Conservation (phyloP, 805 yeast species). For the Yarrowia sp. region DNA sequence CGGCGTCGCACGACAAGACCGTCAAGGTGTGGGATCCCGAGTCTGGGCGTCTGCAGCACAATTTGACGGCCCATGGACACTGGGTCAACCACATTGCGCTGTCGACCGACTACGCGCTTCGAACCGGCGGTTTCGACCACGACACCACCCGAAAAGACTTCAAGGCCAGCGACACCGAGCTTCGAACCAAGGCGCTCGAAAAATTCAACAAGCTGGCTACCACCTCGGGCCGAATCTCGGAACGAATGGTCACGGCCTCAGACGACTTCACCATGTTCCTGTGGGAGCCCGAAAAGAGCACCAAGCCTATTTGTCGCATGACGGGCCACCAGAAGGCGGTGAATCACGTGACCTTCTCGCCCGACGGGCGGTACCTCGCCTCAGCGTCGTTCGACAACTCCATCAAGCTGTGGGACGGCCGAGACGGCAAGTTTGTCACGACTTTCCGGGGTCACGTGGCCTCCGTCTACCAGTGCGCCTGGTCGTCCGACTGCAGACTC, state of each 20-base stretch:
- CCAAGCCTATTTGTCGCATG: constrained; percentile 90
- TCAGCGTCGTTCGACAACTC: constrained; percentile 96
- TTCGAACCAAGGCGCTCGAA: constrained; percentile 62
- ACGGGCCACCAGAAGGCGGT: constrained; percentile 98
- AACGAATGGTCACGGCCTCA: constrained; percentile 90
- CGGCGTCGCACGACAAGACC: constrained; percentile 94
- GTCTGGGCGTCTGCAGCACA: constrained; percentile 77
- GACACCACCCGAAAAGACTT: constrained; percentile 54
- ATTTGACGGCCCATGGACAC: constrained; percentile 89
- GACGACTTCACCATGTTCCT: constrained; percentile 98
- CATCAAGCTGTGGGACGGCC: constrained; percentile 94
- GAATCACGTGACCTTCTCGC: constrained; percentile 93
- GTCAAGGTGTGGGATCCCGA: constrained; percentile 88
- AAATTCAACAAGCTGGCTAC: constrained; percentile 69
- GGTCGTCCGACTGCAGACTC: constrained; percentile 94
- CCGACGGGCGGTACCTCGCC: constrained; percentile 89
- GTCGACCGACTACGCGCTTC: constrained; percentile 85
- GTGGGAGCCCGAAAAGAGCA: constrained; percentile 87
- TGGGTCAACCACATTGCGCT: constrained; percentile 96
- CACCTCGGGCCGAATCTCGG: constrained; percentile 62
- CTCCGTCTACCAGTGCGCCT: constrained; percentile 95
- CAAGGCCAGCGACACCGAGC: constrained; percentile 53
- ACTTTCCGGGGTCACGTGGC: constrained; percentile 98
- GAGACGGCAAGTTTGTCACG: constrained; percentile 85
- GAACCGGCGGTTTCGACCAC: constrained; percentile 90